Percentiles rank a stretch among this genome's conserved stretches.
Conservation (phyloP, 2,329 filamentous ascomycete species). For the Fusarium setosum region DNA sequence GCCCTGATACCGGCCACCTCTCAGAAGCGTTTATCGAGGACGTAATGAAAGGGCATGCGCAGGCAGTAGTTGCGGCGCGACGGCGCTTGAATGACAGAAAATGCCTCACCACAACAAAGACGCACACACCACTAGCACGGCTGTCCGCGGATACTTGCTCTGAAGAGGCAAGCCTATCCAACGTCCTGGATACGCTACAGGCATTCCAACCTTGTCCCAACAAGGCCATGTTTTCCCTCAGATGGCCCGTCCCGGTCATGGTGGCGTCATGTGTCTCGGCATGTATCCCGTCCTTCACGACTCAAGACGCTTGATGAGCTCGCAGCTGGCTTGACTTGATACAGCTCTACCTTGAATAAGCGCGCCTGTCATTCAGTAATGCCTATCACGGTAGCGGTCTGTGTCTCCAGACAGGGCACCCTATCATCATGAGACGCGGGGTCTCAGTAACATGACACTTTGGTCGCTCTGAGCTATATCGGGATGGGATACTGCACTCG, state of each 20-base stretch:
- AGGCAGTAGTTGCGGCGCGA: constrained; percentile 27
- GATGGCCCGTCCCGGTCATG: constrained; percentile 8
- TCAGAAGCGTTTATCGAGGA: not conserved
- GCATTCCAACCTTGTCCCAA: constrained; percentile 12
- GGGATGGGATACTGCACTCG: not conserved
- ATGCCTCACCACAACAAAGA: constrained; percentile 33
- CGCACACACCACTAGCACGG: constrained; percentile 8
- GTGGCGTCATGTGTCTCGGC: constrained; percentile 35
- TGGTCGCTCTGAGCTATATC: constrained; percentile 16
- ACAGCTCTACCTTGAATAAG: constrained; percentile 10
- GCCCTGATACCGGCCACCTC: constrained; percentile 25
- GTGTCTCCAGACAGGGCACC: not conserved
- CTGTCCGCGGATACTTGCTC: constrained; percentile 29
- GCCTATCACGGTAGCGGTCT: not conserved
- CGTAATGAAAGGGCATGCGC: constrained; percentile 4
- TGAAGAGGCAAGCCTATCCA: constrained; percentile 28
- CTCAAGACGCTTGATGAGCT: constrained; percentile 8
- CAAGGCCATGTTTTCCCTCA: constrained; percentile 9
- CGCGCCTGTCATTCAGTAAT: constrained; percentile 20
- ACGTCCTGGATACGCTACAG: constrained; percentile 17
- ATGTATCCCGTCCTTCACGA: constrained; percentile 20
- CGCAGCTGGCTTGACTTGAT: not conserved
- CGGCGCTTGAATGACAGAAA: constrained; percentile 33
- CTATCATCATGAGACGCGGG: constrained; percentile 18
- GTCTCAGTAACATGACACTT: constrained; percentile 11